These are phyloP conservation scores for Macrocybe gigantea DNA, from an alignment of 768 basidiomycete genomes.

Conservation along the genomic window DNA sequence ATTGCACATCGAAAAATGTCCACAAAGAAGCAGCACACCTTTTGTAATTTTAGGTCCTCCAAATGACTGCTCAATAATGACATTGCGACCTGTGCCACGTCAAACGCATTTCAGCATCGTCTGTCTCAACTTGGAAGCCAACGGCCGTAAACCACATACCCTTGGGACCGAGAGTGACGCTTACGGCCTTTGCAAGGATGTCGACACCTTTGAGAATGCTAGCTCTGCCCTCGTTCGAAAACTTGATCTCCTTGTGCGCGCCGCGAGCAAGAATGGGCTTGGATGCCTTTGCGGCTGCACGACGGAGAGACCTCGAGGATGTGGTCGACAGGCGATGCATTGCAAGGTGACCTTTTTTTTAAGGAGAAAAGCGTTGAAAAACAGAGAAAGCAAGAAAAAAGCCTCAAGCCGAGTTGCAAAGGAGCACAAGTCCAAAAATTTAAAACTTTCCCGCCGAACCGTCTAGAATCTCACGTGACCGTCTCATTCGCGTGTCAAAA, in stretches of 20 bases:
- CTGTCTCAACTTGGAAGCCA: background rate
- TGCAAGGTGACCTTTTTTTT: slow-evolving; percentile 13
- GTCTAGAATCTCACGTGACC: slow-evolving; percentile 6
- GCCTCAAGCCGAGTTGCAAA: background rate
- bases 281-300: slow-evolving; percentile 52
- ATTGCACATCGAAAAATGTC: slow-evolving; percentile 3
- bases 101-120: background rate
- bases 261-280: slow-evolving; percentile 56
- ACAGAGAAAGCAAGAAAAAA: slow-evolving; percentile 4
- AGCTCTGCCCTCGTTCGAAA: slow-evolving; percentile 92
- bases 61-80: slow-evolving; percentile 94
- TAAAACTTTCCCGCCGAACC: slow-evolving; percentile 1
- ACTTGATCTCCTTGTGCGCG: slow-evolving; percentile 95
- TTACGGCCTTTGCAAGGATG: slow-evolving; percentile 93
- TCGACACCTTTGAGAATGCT: slow-evolving; percentile 95
- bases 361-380: slow-evolving; percentile 10
- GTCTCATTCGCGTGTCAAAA: background rate
- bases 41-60: slow-evolving; percentile 96
- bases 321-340: slow-evolving; percentile 73
- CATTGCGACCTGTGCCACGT: slow-evolving; percentile 71
- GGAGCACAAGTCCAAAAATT: background rate
- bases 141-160: slow-evolving; percentile 35
- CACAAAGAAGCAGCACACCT: slow-evolving; percentile 40
- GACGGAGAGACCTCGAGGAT: slow-evolving; percentile 64
- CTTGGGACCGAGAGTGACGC: slow-evolving; percentile 95